Percentiles rank a stretch among this genome's conserved stretches.
phyloP scores from a whole-genome alignment of 1,284 basidiomycete species.

The Austropuccinia psidii region DNA sequence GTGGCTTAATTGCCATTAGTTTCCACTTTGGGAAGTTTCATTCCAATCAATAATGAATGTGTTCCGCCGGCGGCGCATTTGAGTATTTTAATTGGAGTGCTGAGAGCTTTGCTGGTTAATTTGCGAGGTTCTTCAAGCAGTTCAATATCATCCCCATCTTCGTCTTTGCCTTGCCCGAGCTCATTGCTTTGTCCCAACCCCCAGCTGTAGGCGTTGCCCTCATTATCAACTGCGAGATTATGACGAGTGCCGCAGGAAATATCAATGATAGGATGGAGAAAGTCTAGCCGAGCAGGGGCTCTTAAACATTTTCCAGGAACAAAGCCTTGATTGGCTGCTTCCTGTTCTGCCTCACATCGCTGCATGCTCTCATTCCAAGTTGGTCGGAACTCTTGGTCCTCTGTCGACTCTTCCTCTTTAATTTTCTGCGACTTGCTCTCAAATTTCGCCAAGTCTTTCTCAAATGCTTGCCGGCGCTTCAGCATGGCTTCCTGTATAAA shows the following conservation, averaged over 20 bases:
- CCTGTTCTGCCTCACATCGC: slow-evolving; percentile 38
- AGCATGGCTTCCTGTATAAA: slow-evolving; percentile 45
- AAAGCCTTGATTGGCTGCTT: slow-evolving; percentile 45
- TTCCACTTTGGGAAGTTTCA: background rate
- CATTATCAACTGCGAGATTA: slow-evolving; percentile 68
- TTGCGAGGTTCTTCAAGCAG: slow-evolving; percentile 2
- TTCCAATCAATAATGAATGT: slow-evolving; percentile 24
- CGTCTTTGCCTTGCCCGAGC: slow-evolving; percentile 26
- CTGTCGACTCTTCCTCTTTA: slow-evolving; percentile 37
- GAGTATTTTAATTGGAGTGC: background rate
- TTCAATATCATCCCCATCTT: slow-evolving; percentile 29
- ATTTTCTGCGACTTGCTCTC: slow-evolving; percentile 43
- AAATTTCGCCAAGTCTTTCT: slow-evolving; percentile 39
- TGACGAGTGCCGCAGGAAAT: slow-evolving; percentile 71
- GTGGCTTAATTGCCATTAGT: slow-evolving; percentile 4
- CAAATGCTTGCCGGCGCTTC: slow-evolving; percentile 38
- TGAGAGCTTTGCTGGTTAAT: slow-evolving; percentile 14
- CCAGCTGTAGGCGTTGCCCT: slow-evolving; percentile 76
- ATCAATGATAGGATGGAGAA: slow-evolving; percentile 61
- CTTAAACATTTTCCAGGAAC: slow-evolving; percentile 38
- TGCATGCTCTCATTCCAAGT: slow-evolving; percentile 58
- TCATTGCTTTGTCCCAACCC: slow-evolving; percentile 49
- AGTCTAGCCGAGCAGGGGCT: slow-evolving; percentile 52
- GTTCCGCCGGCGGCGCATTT: slow-evolving; percentile 31
- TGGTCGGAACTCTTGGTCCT: slow-evolving; percentile 51